A percentile compares a stretch with the other conserved stretches of the same genome.
These are phyloP conservation scores for Aphanomyces cochlioides DNA, from an alignment of 352 stramenopile species.

Conservation along the genomic window DNA sequence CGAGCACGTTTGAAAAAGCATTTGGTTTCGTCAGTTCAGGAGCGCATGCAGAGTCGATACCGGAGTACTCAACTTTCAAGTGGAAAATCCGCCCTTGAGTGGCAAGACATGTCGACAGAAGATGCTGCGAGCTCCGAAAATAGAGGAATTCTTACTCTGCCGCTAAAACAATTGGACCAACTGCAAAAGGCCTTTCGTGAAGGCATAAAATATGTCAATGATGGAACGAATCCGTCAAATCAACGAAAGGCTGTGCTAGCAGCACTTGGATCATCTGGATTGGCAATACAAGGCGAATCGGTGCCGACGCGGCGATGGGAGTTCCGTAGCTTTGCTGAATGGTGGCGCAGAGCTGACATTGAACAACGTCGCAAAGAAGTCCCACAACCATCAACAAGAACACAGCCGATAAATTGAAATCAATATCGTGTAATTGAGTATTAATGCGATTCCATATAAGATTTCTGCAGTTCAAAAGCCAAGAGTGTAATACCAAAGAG, in stretches of 20 bases:
- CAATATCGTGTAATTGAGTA: background rate
- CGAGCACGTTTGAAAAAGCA: constrained; percentile 19
- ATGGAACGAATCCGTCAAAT: background rate
- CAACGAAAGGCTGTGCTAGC: constrained; percentile 3
- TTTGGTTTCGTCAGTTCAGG: constrained; percentile 11
- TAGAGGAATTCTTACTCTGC: constrained; percentile 13
- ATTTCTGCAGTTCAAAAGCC: constrained; percentile 86
- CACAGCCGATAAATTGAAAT: background rate
- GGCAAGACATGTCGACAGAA: background rate
- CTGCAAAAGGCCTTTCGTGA: constrained; percentile 8
- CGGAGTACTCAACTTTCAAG: background rate
- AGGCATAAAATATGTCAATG: background rate
- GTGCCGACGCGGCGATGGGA: background rate
- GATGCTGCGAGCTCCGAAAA: constrained; percentile 4
- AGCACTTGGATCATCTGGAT: background rate
- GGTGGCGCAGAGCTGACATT: background rate
- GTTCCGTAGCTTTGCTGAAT: background rate
- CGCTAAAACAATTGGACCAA: constrained; percentile 9
- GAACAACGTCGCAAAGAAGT: background rate
- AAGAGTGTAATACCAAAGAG: constrained; percentile 82
- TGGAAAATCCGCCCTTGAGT: constrained; percentile 22
- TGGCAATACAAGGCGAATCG: background rate
- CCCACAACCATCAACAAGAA: background rate
- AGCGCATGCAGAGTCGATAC: constrained; percentile 6
- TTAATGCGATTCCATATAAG: constrained; percentile 65